Conservation (phyloP, 2,329 filamentous ascomycete species). For the Trichoderma aggressivum region DNA sequence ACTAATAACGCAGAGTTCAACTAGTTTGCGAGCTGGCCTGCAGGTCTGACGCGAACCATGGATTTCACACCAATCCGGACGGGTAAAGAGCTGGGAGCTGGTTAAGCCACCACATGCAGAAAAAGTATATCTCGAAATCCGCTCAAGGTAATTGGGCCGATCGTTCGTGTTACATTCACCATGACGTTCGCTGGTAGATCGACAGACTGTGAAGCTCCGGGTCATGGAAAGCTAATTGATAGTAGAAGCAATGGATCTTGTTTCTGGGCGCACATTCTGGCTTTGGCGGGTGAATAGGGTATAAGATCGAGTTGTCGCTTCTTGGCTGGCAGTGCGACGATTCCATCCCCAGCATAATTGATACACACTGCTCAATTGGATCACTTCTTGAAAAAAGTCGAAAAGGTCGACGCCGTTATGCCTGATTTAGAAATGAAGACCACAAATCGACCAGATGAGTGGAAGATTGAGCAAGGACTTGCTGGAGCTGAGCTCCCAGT, state of each 20-base stretch:
- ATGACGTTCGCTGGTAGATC: background rate
- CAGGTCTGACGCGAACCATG: background rate
- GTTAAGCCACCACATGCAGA: background rate
- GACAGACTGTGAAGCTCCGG: background rate
- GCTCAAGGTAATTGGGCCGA: background rate
- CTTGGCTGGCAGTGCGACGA: background rate
- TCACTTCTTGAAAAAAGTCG: background rate
- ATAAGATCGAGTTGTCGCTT: background rate
- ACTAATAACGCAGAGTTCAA: background rate
- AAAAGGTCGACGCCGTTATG: background rate
- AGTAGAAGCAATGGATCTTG: background rate
- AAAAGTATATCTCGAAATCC: background rate
- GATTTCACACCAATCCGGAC: constrained; percentile 1
- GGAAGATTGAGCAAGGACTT: constrained; percentile 14
- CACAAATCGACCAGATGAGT: background rate
- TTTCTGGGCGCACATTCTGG: background rate
- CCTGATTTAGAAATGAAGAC: background rate
- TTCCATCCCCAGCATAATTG: background rate
- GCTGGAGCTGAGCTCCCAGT: constrained; percentile 7
- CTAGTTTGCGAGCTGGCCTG: background rate
- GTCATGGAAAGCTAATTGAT: background rate
- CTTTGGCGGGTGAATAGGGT: background rate
- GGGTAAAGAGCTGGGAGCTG: background rate
- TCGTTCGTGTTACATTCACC: background rate
- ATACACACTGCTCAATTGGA: background rate